Base-by-base conservation (phyloP, 306 rosid species). In the Purshia tridentata region DNA sequence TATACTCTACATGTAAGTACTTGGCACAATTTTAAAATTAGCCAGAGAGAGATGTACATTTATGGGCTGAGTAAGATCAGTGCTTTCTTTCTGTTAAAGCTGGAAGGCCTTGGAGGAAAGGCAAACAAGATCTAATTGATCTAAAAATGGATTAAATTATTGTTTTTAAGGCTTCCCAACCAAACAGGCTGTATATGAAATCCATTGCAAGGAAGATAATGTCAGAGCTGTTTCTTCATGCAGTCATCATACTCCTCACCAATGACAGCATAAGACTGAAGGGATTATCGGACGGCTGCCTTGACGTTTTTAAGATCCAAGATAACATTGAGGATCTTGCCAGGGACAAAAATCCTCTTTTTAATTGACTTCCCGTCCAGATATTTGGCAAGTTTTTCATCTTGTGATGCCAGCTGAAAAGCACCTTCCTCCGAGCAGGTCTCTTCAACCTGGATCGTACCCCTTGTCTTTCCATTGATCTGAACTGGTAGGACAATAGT, bases 401-500 rank as follows among this genome's bases (percentile, higher is more conserved):
- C 97, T 75, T 48, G 70, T 5, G 77, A 82, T 54, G 97, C 99
- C 58, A 88, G 67, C 64, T 67, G 76, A 77, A 88, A 88, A 70
- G 95, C 99, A 42, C 86, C 95, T 61, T 88, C 96, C 82, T 89
- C 99, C 16, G 92, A 82, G 70, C 97, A 91, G 55, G 86, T 88
- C 83, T 91, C 88, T 81, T 94, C 97, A 37, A 91, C 87, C 80
- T 81, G 80, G 74, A 94, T 84, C 77, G 93, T 94, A 74, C 99
- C 99, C 86, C 99, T 87, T 15, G 90, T 94, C 86, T 89, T 94
- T 74, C 99, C 99, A 46, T 94, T 94, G 77, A 94, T 89, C 82
- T 94, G 99, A 77, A 94, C 96, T 6, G 97, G 99, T 63, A 89
- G 86, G 65, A 91, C 81, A 35, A 89, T 66, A 2, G 86, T 81